Evolutionary conservation across 148 eudicot genomes (phyloP).

Genomic region (Simmondsia chinensis): DNA sequence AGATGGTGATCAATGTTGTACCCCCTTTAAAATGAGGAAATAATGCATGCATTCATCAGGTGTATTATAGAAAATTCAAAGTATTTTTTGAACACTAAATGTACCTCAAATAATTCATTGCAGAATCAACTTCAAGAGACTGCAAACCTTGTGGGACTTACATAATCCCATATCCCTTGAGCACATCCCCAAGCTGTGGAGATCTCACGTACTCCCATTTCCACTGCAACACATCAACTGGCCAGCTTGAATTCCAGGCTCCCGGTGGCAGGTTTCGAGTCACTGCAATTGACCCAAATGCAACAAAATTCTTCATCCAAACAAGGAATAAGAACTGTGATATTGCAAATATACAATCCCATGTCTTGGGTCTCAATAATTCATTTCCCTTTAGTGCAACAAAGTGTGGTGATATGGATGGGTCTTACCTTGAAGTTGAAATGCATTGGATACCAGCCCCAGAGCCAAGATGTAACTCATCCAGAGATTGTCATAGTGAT

Average conservation of each 20-base stretch:
- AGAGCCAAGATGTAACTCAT: no score
- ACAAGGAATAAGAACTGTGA: neutral
- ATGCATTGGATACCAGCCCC: no score
- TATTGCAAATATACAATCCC: neutral
- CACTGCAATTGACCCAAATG: neutral
- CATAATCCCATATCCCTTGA: constrained; percentile 10
- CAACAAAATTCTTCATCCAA: neutral
- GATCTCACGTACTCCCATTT: constrained; percentile 6
- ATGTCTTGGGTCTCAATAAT: neutral
- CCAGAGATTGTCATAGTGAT: no score
- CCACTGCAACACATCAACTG: constrained; percentile 1
- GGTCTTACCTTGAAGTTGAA: neutral
- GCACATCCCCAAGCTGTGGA: constrained; percentile 6
- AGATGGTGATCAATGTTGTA: no score
- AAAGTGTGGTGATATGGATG: constrained; percentile 4
- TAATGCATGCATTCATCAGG: no score
- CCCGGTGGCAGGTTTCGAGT: neutral
- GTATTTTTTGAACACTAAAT: no score
- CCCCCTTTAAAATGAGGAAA: no score
- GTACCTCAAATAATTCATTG: no score
- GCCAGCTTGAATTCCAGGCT: constrained; percentile 2
- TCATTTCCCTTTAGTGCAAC: neutral
- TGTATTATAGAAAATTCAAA: no score
- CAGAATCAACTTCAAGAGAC: neutral
- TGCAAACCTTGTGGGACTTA: constrained; percentile 6